Percentiles rank a stretch among this genome's conserved stretches.
Evolutionary conservation across 2,329 filamentous ascomycete species (phyloP).

Genomic region (Fusarium verticillioides): DNA sequence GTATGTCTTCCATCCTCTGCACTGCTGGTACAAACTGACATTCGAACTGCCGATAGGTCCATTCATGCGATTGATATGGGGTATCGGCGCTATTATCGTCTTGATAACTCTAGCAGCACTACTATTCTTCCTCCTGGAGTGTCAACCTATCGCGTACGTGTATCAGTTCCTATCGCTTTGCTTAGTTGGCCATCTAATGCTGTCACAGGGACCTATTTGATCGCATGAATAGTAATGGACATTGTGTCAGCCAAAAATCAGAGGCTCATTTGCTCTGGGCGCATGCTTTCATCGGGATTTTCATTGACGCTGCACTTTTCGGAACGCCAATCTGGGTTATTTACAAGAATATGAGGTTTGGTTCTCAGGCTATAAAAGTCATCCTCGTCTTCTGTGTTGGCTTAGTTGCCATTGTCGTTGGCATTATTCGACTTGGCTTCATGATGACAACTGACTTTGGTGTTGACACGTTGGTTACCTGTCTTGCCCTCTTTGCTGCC

Average conservation of each 20-base stretch:
- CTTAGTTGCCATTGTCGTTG: neutral
- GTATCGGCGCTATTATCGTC: neutral
- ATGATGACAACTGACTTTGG: neutral
- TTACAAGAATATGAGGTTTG: neutral
- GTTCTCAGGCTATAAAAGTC: neutral
- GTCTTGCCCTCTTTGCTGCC: fast-evolving
- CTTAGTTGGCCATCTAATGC: fast-evolving
- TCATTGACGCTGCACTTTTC: neutral
- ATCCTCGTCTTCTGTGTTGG: neutral
- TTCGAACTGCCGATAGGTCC: fast-evolving
- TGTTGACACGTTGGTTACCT: neutral
- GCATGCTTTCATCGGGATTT: neutral
- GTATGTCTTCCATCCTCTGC: neutral
- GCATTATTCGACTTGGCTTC: neutral
- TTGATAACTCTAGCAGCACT: neutral
- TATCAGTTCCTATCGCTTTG: fast-evolving
- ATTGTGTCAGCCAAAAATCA: neutral
- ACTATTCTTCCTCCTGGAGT: neutral
- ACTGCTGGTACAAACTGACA: fast-evolving
- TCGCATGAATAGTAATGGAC: neutral
- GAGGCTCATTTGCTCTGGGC: neutral
- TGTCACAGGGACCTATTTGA: neutral
- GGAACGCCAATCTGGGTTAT: neutral
- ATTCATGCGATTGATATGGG: neutral
- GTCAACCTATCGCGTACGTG: neutral